A percentile compares a stretch with the other conserved stretches of the same genome.
Conservation (phyloP, 2,329 filamentous ascomycete genomes). For the Nemania serpens region DNA sequence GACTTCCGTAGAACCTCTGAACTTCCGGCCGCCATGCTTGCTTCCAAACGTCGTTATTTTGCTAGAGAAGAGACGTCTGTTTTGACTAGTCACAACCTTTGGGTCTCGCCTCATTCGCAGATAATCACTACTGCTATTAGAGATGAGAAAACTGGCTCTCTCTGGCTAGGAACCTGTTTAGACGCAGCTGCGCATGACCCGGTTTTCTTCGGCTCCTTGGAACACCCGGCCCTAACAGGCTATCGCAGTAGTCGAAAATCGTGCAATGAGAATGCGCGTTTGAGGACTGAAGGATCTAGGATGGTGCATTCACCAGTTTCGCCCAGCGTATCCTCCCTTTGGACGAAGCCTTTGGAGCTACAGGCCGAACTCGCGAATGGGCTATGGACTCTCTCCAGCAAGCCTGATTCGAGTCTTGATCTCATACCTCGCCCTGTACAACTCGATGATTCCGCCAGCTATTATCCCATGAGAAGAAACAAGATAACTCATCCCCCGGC, state of each 20-base stretch:
- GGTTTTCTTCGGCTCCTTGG: conserved; percentile 31
- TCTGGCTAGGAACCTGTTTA: conserved; percentile 10
- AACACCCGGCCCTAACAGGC: conserved; percentile 23
- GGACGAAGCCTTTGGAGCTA: conserved; percentile 12
- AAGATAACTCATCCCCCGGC: not conserved
- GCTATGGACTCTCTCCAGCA: conserved; percentile 17
- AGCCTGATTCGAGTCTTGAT: not conserved
- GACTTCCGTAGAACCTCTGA: no score
- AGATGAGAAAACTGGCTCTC: no score
- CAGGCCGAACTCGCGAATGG: not conserved
- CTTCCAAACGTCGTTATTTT: no score
- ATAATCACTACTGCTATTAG: no score
- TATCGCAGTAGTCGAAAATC: conserved; percentile 26
- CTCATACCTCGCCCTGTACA: not conserved
- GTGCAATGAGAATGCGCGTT: conserved; percentile 29
- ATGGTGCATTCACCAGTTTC: not conserved
- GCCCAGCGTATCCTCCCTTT: conserved; percentile 13
- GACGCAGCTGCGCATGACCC: conserved; percentile 19
- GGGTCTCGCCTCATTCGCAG: no score
- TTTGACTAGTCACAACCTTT: no score
- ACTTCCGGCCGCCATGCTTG: no score
- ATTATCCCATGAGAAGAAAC: conserved; percentile 2
- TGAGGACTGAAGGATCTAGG: not conserved
- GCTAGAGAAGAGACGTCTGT: no score
- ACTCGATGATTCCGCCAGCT: not conserved